These are phyloP conservation scores for Priceomyces haplophilus DNA, from an alignment of 805 yeast genomes.

Conservation along the genomic window DNA sequence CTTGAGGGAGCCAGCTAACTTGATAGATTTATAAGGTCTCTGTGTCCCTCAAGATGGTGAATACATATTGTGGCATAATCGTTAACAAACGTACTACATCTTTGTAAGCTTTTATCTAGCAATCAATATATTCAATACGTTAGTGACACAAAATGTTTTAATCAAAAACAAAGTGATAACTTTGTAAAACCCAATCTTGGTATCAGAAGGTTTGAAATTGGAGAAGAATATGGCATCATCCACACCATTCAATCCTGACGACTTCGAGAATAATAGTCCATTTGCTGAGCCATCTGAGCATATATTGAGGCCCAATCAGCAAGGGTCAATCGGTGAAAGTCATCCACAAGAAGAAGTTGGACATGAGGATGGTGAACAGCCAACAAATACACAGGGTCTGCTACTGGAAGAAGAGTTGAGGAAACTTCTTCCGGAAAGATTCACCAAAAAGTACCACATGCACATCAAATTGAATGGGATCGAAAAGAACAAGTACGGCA, in stretches of 20 bases:
- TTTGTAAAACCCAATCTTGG: not conserved
- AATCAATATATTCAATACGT: too few relatives aligned
- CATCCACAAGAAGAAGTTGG: slow-evolving; percentile 8
- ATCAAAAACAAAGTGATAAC: too few relatives aligned
- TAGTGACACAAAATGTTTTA: too few relatives aligned
- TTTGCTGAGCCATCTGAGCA: slow-evolving; percentile 31
- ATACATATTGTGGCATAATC: too few relatives aligned
- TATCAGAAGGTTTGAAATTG: not conserved
- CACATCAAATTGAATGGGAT: slow-evolving; percentile 59
- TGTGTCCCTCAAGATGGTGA: too few relatives aligned
- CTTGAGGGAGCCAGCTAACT: not conserved
- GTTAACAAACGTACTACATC: too few relatives aligned
- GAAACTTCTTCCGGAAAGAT: slow-evolving; percentile 50
- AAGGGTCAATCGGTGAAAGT: slow-evolving; percentile 5
- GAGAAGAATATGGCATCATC: slow-evolving; percentile 36
- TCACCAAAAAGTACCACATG: slow-evolving; percentile 42
- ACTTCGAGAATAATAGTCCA: slow-evolving; percentile 43
- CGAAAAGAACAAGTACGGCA: slow-evolving; percentile 70
- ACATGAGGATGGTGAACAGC: not conserved
- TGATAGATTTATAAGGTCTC: slow-evolving; percentile 1
- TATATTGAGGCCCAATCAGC: slow-evolving; percentile 12
- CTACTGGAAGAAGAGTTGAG: slow-evolving; percentile 43
- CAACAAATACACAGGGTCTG: slow-evolving; percentile 2
- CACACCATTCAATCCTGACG: slow-evolving; percentile 46
- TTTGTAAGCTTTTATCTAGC: too few relatives aligned